phyloP scores from a whole-genome alignment of 2,329 filamentous ascomycete species.

The Fusarium sacchari region DNA sequence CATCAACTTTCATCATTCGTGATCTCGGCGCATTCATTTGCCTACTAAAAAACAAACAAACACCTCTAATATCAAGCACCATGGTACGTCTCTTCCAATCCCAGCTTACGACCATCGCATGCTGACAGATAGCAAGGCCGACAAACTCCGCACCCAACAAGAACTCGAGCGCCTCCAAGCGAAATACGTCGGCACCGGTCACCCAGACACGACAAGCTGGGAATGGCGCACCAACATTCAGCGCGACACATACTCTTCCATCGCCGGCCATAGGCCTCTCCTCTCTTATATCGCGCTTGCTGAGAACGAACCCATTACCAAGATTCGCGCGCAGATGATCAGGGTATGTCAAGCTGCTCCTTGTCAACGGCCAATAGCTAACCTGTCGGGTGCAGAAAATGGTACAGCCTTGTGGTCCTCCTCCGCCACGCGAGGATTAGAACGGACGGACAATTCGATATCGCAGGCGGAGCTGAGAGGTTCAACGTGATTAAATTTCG shows the following conservation, averaged over 20 bases:
- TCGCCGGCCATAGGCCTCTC: conserved; percentile 88
- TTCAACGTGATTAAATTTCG: conserved; percentile 1
- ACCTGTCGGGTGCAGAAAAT: conserved; percentile 63
- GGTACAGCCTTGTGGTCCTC: conserved; percentile 69
- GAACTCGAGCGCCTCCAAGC: conserved; percentile 97
- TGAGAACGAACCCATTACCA: conserved; percentile 84
- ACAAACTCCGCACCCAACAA: conserved; percentile 97
- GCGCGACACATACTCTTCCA: conserved; percentile 89
- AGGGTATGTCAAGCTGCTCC: conserved; percentile 60
- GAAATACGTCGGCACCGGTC: conserved; percentile 94
- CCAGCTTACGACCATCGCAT: not conserved
- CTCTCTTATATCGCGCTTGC: conserved; percentile 90
- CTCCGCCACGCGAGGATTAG: conserved; percentile 65
- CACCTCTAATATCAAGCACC: not conserved
- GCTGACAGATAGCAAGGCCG: conserved; percentile 68
- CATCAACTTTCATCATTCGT: conserved; percentile 20
- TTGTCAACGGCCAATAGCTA: not conserved
- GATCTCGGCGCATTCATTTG: not conserved
- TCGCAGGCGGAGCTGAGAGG: not conserved
- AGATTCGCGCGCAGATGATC: conserved; percentile 82
- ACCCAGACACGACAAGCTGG: conserved; percentile 96
- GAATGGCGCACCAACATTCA: conserved; percentile 97
- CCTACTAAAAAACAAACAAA: not conserved
- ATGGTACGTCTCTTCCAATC: conserved; percentile 37
- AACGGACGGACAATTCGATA: not conserved